These are phyloP conservation scores for Handroanthus guayacan DNA, from an alignment of 257 asterid species.

Conservation along the genomic window DNA sequence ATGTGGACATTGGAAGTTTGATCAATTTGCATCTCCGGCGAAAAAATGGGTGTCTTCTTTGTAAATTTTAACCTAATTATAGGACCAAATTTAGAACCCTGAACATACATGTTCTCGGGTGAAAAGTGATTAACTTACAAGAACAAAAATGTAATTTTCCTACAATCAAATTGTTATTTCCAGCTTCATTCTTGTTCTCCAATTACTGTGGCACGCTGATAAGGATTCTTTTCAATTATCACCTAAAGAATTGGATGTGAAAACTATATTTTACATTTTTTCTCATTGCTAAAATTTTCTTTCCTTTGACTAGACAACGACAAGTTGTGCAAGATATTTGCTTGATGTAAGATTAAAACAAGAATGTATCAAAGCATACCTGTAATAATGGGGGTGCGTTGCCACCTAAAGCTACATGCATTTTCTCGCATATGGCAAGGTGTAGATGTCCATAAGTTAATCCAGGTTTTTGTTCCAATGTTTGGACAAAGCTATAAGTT, in stretches of 20 bases:
- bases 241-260: constrained; percentile 2
- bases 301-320: background rate
- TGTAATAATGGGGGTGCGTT: constrained; percentile 44
- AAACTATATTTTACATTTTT: background rate
- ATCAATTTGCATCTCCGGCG: too few species aligned
- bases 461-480: constrained; percentile 55
- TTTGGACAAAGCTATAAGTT: constrained; percentile 71
- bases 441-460: constrained; percentile 69
- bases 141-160: too few species aligned
- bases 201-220: background rate
- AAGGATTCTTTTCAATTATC: background rate
- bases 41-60: background rate
- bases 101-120: too few species aligned
- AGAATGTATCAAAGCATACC: constrained; percentile 41
- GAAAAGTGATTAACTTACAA: too few species aligned
- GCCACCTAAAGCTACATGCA: constrained; percentile 50
- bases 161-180: background rate
- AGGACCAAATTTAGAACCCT: too few species aligned
- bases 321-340: background rate
- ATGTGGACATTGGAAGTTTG: too few species aligned
- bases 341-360: constrained; percentile 12
- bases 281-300: background rate
- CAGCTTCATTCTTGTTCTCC: background rate
- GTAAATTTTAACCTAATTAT: too few species aligned
- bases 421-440: constrained; percentile 48